Percentiles rank a stretch among this genome's conserved stretches.
These are phyloP conservation scores for Spathaspora gorwiae DNA, from an alignment of 805 yeast species.

Conservation along the genomic window DNA sequence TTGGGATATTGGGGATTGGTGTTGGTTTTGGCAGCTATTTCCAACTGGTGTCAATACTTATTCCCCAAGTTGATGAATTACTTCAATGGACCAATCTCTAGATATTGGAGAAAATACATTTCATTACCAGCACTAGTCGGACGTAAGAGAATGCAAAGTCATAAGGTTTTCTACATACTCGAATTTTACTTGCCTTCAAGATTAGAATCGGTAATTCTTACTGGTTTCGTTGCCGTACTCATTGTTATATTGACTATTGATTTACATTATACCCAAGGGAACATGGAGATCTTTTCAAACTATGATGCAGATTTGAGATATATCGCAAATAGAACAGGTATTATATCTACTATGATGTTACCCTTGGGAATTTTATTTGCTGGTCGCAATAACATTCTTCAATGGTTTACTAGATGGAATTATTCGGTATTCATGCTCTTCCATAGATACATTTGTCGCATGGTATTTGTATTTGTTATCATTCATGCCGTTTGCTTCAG, in stretches of 20 bases:
- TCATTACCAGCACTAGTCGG: slow-evolving; percentile 28
- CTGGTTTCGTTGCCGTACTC: slow-evolving; percentile 15
- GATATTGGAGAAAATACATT: slow-evolving; percentile 19
- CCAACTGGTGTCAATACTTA: slow-evolving; percentile 38
- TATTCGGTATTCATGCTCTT: slow-evolving; percentile 21
- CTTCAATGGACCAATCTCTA: slow-evolving; percentile 24
- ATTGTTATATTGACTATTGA: slow-evolving; percentile 11
- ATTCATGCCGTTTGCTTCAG: slow-evolving; percentile 22
- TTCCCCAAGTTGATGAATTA: slow-evolving; percentile 30
- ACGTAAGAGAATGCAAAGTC: slow-evolving; percentile 27
- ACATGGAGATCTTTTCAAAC: slow-evolving; percentile 18
- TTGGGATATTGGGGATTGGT: slow-evolving; percentile 47
- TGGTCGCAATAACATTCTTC: slow-evolving; percentile 45
- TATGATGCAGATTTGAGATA: slow-evolving; percentile 23
- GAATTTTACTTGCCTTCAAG: slow-evolving; percentile 30
- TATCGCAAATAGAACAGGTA: slow-evolving; percentile 50
- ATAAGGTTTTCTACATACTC: neutral
- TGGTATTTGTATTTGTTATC: slow-evolving; percentile 15
- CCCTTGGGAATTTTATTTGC: slow-evolving; percentile 56
- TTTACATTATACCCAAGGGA: slow-evolving; percentile 8
- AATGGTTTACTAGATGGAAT: slow-evolving; percentile 34
- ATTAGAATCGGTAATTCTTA: slow-evolving; percentile 26
- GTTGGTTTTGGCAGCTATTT: slow-evolving; percentile 34
- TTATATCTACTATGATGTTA: slow-evolving; percentile 37
- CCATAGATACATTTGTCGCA: slow-evolving; percentile 23